Evolutionary conservation across 2,329 filamentous ascomycete genomes (phyloP), one percentile per base, ranked within the genome.

Genomic region (Trichoderma sp.): DNA sequence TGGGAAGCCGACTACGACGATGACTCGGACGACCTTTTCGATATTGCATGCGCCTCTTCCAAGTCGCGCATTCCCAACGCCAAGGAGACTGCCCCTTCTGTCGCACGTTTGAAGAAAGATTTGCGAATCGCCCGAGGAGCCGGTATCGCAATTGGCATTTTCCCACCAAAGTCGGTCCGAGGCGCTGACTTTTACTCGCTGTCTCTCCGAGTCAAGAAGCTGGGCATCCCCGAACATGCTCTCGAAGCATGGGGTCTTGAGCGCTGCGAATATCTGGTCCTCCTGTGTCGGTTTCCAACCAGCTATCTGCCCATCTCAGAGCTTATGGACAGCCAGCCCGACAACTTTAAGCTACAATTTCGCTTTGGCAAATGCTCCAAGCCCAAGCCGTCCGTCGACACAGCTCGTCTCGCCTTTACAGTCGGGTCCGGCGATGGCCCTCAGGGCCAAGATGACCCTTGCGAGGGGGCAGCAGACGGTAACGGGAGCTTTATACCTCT

Each of bases 231-330:
- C 0, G 83, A 89, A 44, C 90, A 93, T 71, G 88, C 87, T 0
- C 84, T 92, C 75, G 83, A 89, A 71, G 90, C 92, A 1, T 97
- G 93, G 93, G 83, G 89, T 66, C 74, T 97, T 12, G 77, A 84
- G 15, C 77, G 81, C 0, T 76, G 81, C 0, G 88, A 93, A 41
- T 93, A 94, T 71, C 75, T 96, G 45, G 84, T 94, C 5, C 80
- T 96, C 5, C 79, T 97, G 24, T 83, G 95, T 50, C 83, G 84
- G 43, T 90, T 90, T 68, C 77, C 81, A 0, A 74, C 76, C n/a
- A 81, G 79, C 0, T 96, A 96, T 74, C 81, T 80, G 39, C 78
- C 79, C 3, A 78, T 90, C 56, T 82, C 89, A 17, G 73, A 83
- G 0, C 74, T 90, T 10, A 72, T 85, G 15, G 72, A 75, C 74